Percentiles rank a stretch among this genome's conserved stretches.
Evolutionary conservation across 495 filamentous ascomycete species (phyloP).

Genomic region (Podospora comata): DNA sequence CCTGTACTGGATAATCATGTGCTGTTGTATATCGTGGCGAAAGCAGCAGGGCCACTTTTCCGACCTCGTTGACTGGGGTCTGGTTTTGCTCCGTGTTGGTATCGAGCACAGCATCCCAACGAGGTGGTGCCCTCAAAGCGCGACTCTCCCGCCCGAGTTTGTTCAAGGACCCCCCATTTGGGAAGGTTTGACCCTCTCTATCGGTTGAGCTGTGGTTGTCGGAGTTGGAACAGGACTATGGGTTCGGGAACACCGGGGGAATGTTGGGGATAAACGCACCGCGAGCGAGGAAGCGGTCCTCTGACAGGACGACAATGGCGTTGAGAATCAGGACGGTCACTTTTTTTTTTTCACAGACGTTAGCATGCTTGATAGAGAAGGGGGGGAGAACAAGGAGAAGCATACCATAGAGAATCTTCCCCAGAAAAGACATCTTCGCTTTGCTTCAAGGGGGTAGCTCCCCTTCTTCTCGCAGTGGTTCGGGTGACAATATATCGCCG

Average conservation of each 20-base stretch:
- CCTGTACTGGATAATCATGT: no score
- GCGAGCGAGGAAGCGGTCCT: conserved; percentile 95
- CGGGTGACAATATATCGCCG: background rate
- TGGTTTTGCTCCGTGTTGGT: no score
- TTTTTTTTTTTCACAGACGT: conserved; percentile 45
- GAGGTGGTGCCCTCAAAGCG: no score
- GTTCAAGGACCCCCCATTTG: no score
- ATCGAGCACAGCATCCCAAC: no score
- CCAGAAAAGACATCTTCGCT: conserved; percentile 18
- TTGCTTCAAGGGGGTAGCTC: background rate
- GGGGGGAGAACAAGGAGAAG: background rate
- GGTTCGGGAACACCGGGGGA: no score
- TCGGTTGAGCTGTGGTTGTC: no score
- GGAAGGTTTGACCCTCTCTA: no score
- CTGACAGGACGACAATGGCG: conserved; percentile 89
- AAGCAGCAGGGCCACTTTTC: no score
- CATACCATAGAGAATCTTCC: conserved; percentile 20
- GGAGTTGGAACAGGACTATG: background rate
- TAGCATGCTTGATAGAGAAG: background rate
- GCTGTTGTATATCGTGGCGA: no score
- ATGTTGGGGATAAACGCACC: conserved; percentile 54
- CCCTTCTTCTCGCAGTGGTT: background rate
- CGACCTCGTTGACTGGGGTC: no score
- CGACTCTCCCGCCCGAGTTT: no score
- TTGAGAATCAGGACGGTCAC: conserved; percentile 85